A percentile compares a stretch with the other conserved stretches of the same genome.
Conservation (phyloP, 106 monocot genomes). For the Dendrobium nobile region DNA sequence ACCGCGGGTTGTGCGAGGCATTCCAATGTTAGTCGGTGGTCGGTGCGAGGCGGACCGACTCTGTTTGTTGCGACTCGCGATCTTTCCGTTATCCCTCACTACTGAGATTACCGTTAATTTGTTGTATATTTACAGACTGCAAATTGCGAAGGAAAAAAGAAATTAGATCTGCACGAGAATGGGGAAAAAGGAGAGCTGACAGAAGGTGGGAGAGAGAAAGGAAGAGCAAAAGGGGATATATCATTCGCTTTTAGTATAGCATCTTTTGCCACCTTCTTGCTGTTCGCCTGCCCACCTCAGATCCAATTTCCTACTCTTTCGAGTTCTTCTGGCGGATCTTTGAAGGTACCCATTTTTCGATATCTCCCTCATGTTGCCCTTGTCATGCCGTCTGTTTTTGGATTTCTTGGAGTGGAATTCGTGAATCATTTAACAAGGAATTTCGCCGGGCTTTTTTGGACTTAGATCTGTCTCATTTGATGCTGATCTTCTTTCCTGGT, state of each 20-base stretch:
- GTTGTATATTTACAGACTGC: not conserved
- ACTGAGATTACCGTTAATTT: not conserved
- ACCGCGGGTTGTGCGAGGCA: conserved; percentile 2
- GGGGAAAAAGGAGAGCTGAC: not conserved
- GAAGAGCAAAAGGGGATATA: not conserved
- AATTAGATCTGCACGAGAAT: not conserved
- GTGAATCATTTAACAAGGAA: not conserved
- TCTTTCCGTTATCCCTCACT: not conserved
- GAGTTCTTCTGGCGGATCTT: conserved; percentile 1
- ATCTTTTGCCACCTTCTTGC: not conserved
- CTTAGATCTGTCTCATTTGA: not conserved
- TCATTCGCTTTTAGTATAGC: not conserved
- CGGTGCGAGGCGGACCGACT: not conserved
- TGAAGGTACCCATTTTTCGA: not conserved
- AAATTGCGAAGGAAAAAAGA: not conserved
- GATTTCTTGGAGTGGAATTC: not conserved
- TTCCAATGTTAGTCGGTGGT: conserved; percentile 1
- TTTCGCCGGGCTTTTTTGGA: not conserved
- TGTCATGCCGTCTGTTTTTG: not conserved
- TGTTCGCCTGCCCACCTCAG: not conserved
- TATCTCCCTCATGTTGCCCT: not conserved
- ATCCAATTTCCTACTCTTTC: conserved; percentile 6
- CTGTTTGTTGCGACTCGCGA: not conserved
- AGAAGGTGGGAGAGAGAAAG: not conserved
- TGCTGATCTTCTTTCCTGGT: not conserved